Evolutionary conservation across 164 flowering plant genomes (phyloP).

Genomic region (Kingdonia uniflora): DNA sequence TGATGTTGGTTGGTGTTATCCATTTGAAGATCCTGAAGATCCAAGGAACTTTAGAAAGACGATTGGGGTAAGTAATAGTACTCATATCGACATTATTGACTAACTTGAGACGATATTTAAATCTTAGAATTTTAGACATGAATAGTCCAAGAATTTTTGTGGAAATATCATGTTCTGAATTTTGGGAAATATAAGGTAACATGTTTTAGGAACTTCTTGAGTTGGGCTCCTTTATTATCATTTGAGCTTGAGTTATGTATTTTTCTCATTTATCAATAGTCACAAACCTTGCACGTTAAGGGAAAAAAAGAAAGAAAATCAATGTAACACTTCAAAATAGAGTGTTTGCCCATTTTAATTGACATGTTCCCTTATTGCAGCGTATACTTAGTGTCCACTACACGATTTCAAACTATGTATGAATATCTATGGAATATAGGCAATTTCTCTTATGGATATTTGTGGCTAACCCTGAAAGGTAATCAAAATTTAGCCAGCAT

Average conservation of each 20-base stretch:
- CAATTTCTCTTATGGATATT: constrained; percentile 67
- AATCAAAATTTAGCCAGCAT: background rate
- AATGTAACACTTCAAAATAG: too few species aligned
- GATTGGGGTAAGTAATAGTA: constrained; percentile 44
- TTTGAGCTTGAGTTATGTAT: too few species aligned
- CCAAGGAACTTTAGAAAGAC: constrained; percentile 71
- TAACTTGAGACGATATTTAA: background rate
- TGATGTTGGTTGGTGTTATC: constrained; percentile 84
- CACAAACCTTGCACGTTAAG: too few species aligned
- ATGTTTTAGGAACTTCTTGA: too few species aligned
- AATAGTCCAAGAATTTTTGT: too few species aligned
- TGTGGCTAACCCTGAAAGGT: constrained; percentile 75
- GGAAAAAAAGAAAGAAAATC: too few species aligned
- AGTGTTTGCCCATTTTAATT: too few species aligned
- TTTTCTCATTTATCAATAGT: too few species aligned
- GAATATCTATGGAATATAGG: constrained; percentile 55
- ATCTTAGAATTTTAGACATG: too few species aligned
- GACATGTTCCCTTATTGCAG: constrained; percentile 25
- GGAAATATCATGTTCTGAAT: too few species aligned
- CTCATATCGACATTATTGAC: background rate
- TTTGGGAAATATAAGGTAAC: too few species aligned
- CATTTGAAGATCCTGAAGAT: constrained; percentile 83
- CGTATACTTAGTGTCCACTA: constrained; percentile 69
- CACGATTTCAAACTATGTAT: constrained; percentile 62
- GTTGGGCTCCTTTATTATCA: too few species aligned